A percentile compares a stretch with the other conserved stretches of the same genome.
Conservation (phyloP, 139 green algal genomes). For the Tetraselmis striata region DNA sequence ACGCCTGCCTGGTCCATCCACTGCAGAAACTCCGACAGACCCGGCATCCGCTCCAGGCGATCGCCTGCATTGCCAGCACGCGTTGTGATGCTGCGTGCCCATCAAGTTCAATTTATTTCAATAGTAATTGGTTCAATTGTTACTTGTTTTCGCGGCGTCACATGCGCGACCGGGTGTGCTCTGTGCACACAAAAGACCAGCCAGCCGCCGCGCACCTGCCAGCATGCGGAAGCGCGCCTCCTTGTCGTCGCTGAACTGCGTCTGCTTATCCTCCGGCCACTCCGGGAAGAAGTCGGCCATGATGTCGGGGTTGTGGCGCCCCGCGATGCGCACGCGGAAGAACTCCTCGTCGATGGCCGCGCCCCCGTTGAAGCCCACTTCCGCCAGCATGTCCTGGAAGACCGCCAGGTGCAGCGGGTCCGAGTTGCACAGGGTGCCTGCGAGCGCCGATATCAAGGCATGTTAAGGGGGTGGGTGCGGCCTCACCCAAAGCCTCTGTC, state of each 20-base stretch:
- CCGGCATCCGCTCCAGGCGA: conserved; percentile 31
- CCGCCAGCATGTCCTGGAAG: conserved; percentile 50
- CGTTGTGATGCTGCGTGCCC: too few relatives aligned
- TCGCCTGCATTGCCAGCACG: background rate
- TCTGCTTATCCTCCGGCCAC: conserved; percentile 35
- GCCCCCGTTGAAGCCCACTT: conserved; percentile 48
- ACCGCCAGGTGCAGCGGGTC: conserved; percentile 61
- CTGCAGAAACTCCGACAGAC: conserved; percentile 50
- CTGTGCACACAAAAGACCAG: too few relatives aligned
- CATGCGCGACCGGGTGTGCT: too few relatives aligned
- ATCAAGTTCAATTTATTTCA: too few relatives aligned
- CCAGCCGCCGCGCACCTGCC: conserved; percentile 37
- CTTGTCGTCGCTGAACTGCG: conserved; percentile 55
- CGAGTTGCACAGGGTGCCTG: conserved; percentile 58
- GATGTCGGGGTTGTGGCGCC: conserved; percentile 63
- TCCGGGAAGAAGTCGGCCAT: conserved; percentile 61
- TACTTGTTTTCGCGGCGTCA: too few relatives aligned
- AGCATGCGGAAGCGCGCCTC: conserved; percentile 51
- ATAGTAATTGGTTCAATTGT: too few relatives aligned
- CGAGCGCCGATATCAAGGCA: conserved; percentile 54
- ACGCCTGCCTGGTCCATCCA: conserved; percentile 46
- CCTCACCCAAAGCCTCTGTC: too few relatives aligned
- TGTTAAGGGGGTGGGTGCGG: too few relatives aligned
- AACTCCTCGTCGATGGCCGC: conserved; percentile 55
- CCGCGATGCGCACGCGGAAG: conserved; percentile 44